A percentile compares a stretch with the other conserved stretches of the same genome.
phyloP scores from a whole-genome alignment of 495 filamentous ascomycete genomes.

The Penicillium lividum region DNA sequence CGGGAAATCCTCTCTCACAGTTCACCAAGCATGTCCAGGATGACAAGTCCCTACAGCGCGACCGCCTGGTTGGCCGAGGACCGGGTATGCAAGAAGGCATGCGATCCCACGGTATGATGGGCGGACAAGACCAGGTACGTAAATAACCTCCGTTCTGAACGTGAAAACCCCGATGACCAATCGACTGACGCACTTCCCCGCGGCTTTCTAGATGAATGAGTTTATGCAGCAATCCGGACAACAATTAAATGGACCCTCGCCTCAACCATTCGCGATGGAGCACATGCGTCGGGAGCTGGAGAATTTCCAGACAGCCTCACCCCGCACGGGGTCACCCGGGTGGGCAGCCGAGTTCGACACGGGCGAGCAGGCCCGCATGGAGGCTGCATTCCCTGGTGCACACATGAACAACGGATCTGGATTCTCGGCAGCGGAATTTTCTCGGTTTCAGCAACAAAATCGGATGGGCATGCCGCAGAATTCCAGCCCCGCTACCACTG shows the following conservation, averaged over 20 bases:
- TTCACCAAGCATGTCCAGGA: slow-evolving; percentile 93
- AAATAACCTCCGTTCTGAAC: slow-evolving; percentile 4
- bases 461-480: slow-evolving; percentile 55
- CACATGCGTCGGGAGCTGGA: slow-evolving; percentile 67
- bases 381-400: slow-evolving; percentile 68
- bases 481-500: slow-evolving; percentile 51
- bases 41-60: slow-evolving; percentile 91
- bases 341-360: slow-evolving; percentile 73
- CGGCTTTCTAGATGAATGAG: slow-evolving; percentile 75
- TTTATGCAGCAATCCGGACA: slow-evolving; percentile 77
- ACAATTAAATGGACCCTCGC: slow-evolving; percentile 48
- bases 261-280: slow-evolving; percentile 68
- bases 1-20: slow-evolving; percentile 92
- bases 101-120: slow-evolving; percentile 60
- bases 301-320: slow-evolving; percentile 56
- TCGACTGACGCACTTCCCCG: background rate
- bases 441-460: slow-evolving; percentile 75
- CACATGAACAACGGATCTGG: slow-evolving; percentile 52
- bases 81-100: slow-evolving; percentile 66
- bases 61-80: slow-evolving; percentile 74
- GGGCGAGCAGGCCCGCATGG: slow-evolving; percentile 73
- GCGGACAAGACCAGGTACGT: slow-evolving; percentile 61
- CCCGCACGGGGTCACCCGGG: slow-evolving; percentile 55
- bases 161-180: slow-evolving; percentile 2
- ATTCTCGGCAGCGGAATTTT: slow-evolving; percentile 84